Evolutionary conservation across 192 early-diverging fungal species (phyloP), one percentile per base, ranked within the genome.

Genomic region (Coemansia interrupta): DNA sequence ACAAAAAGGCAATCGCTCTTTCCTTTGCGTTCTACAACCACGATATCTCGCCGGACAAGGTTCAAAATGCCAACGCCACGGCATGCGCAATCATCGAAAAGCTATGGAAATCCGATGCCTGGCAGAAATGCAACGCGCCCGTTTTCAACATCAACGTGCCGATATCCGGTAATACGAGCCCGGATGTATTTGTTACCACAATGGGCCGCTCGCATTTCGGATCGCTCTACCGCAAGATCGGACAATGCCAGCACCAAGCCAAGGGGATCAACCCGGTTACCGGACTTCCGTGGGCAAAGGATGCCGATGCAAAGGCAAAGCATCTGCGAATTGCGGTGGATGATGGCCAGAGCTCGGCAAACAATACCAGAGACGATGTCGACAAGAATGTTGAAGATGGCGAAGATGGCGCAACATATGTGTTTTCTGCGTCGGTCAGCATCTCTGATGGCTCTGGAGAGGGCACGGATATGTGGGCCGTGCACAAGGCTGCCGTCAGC

Each of bases 131-230:
- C 50, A 10, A 46, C 2, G 49, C 60, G 2, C 9, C 32, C 1
- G 43, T 63, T 6, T 69, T 69, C 56, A 69, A 69, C 32, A 42
- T 69, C 45, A 69, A 63, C 24, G 55, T 69, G 2, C 67, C 67
- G 9, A 26, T 69, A 5, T n/a, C 56, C 4, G 2, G 28, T 12
- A 12, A 54, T 7, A 22, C 60, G 5, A 15, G 36, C 12, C 56
- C 54, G 7, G 59, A 60, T 30, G 39, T 63, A 10, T 59, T 44
- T 17, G 53, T 69, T 5, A 63, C 67, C 5, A 44, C 19, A 4
- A 69, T 69, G 67, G 67, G 49, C 17, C 10, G 30, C 3, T 54
- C 67, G 8, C 50, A 41, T 3, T 59, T 69, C 20, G 67, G 61
- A 0, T 69, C 67, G 3, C 45, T 69, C 14, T 69, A 69, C 39